Base-by-base conservation (phyloP, 306 rosid species). In the Quillaja saponaria region DNA sequence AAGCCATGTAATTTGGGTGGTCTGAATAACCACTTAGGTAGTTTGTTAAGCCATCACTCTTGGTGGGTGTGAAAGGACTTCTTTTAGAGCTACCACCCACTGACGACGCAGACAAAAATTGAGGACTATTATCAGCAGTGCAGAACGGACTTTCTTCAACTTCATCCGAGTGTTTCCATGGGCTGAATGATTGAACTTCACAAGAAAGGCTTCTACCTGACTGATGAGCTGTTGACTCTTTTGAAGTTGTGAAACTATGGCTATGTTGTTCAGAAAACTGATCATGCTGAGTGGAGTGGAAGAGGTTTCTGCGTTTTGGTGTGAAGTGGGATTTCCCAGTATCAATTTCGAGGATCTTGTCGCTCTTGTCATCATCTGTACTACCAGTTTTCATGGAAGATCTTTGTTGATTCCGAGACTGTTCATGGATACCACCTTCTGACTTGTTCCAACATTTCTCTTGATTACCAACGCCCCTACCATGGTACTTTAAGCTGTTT, bases 1-100 rank as follows among this genome's bases (percentile, higher is more conserved):
- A 90, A 11, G 87, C 82, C 97, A 90, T 90, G 80, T 90, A 90
- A 78, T 41, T 85, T 1, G 94, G 97, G 72, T 77, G 70, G 31
- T 76, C 96, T 0, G 81, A 73, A 63, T 58, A 78, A 9, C 84
- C 85, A 57, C 82, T 85, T 3, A 64, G 33, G 49, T 59, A 69
- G 76, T 87, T 86, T 75, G 70, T 79, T 4, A 85, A 79, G 11
- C 90, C 87, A 63, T 84, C 97, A 25, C 90, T 83, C 66, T 11
- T 87, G 9, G 82, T 63, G 14, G 95, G 88, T 21, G 92, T 87
- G 58, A 82, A 81, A 44, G 92, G 95, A 42, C 84, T 88, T 58
- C 71, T 82, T 67, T 78, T 88, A n/a, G 71, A 60, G 21, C 66
- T 80, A 3, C 44, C 76, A 1, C 88, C 86, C 54, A 55, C 68